Evolutionary conservation across 768 basidiomycete genomes (phyloP).

Genomic region (Kwoniella sp.): DNA sequence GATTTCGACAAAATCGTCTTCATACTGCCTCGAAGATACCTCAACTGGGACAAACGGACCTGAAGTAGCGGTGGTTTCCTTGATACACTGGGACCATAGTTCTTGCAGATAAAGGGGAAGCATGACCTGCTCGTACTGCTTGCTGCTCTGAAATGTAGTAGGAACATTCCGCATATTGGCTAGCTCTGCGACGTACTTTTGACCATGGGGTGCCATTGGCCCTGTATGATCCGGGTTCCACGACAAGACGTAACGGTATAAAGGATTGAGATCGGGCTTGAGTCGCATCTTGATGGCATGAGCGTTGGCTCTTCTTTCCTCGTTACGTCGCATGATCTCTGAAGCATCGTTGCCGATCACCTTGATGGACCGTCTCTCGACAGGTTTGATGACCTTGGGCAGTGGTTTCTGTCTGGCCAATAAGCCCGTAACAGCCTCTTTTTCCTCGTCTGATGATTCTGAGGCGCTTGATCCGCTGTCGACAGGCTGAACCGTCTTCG

Average conservation of each 20-base stretch:
- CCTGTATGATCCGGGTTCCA: constrained; percentile 77
- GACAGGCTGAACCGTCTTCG: constrained; percentile 23
- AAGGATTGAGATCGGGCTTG: constrained; percentile 76
- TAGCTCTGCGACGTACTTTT: constrained; percentile 58
- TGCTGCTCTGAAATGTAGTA: constrained; percentile 66
- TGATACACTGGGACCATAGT: constrained; percentile 82
- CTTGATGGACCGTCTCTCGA: constrained; percentile 40
- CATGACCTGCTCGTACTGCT: constrained; percentile 73
- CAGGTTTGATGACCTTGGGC: constrained; percentile 25
- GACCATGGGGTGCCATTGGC: constrained; percentile 64
- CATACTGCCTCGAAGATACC: constrained; percentile 69
- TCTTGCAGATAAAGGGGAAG: constrained; percentile 84
- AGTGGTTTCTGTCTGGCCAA: constrained; percentile 67
- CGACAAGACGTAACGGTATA: constrained; percentile 76
- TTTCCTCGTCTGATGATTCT: constrained; percentile 48
- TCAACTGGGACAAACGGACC: constrained; percentile 61
- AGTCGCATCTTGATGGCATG: constrained; percentile 69
- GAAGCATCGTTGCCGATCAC: constrained; percentile 22
- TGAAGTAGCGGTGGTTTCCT: constrained; percentile 69
- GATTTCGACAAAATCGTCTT: constrained; percentile 81
- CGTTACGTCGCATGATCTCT: constrained; percentile 55
- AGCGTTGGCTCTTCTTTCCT: constrained; percentile 66
- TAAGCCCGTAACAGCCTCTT: constrained; percentile 61
- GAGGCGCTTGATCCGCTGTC: constrained; percentile 47
- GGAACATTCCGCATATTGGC: constrained; percentile 62